Conservation (phyloP, 108 stramenopile species). For the Seminavis robusta region DNA sequence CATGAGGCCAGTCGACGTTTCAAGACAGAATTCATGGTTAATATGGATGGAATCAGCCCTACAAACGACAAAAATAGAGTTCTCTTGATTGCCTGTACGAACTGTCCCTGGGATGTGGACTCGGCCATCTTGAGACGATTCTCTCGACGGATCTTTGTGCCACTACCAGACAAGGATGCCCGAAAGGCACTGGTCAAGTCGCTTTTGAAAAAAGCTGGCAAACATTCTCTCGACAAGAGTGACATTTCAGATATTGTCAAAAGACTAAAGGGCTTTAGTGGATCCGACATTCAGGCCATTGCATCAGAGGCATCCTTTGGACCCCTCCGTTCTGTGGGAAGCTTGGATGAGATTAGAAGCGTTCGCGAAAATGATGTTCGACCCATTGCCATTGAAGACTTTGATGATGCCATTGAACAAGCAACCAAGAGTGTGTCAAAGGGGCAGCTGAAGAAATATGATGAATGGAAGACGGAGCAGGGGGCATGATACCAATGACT, state of each 20-base stretch:
- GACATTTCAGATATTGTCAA: conserved; percentile 36
- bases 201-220: conserved; percentile 40
- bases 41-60: conserved; percentile 87
- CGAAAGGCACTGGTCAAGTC: conserved; percentile 46
- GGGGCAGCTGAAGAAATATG: conserved; percentile 36
- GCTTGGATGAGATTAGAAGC: conserved; percentile 42
- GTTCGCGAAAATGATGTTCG: conserved; percentile 35
- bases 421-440: conserved; percentile 48
- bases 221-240: conserved; percentile 19
- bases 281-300: conserved; percentile 62
- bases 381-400: conserved; percentile 48
- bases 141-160: conserved; percentile 90
- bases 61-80: conserved; percentile 30
- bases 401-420: conserved; percentile 43
- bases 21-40: conserved; percentile 95
- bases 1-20: conserved; percentile 93
- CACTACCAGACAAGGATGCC: conserved; percentile 75
- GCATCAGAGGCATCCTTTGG: conserved; percentile 64
- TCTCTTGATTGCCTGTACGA: conserved; percentile 90
- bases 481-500: conserved; percentile 6
- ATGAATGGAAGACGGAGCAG: conserved; percentile 51
- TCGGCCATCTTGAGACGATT: conserved; percentile 85
- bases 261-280: conserved; percentile 45
- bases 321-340: conserved; percentile 45
- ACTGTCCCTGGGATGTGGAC: conserved; percentile 94